These are phyloP conservation scores for Pinus taeda DNA, from an alignment of 75 land plant species.

Conservation along the genomic window DNA sequence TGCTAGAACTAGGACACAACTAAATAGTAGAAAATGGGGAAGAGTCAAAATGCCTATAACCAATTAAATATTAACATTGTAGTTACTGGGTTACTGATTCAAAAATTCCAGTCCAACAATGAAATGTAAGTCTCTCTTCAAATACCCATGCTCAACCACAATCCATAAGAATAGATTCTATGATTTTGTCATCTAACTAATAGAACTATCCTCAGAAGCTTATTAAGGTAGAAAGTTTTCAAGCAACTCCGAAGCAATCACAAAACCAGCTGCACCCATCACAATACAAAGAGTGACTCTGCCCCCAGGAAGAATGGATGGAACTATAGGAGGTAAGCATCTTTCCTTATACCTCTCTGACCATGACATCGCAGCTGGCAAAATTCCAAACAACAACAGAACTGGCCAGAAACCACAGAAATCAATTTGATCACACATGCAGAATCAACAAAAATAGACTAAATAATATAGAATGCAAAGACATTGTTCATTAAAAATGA, in stretches of 20 bases:
- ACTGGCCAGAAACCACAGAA: constrained; percentile 34
- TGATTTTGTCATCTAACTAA: neutral
- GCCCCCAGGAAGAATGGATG: constrained; percentile 86
- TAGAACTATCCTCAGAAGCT: neutral
- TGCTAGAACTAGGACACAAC: neutral
- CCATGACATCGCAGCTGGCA: constrained; percentile 99
- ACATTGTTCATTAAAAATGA: neutral
- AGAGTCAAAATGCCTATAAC: neutral
- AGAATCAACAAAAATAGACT: neutral
- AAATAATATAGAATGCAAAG: neutral
- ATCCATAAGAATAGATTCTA: too few relatives aligned
- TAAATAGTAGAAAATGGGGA: neutral
- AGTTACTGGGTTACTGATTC: neutral
- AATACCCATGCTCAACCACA: neutral
- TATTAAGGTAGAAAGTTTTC: constrained; percentile 27
- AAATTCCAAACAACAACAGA: constrained; percentile 82
- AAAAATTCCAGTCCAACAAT: neutral
- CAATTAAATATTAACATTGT: neutral
- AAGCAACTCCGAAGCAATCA: constrained; percentile 68
- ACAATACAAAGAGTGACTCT: constrained; percentile 57
- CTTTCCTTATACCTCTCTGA: constrained; percentile 64
- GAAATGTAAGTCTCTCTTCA: neutral
- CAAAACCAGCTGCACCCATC: constrained; percentile 68
- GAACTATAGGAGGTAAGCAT: constrained; percentile 32
- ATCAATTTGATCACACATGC: constrained; percentile 3